Evolutionary conservation across 164 flowering plant species (phyloP).

Genomic region (Macadamia integrifolia): DNA sequence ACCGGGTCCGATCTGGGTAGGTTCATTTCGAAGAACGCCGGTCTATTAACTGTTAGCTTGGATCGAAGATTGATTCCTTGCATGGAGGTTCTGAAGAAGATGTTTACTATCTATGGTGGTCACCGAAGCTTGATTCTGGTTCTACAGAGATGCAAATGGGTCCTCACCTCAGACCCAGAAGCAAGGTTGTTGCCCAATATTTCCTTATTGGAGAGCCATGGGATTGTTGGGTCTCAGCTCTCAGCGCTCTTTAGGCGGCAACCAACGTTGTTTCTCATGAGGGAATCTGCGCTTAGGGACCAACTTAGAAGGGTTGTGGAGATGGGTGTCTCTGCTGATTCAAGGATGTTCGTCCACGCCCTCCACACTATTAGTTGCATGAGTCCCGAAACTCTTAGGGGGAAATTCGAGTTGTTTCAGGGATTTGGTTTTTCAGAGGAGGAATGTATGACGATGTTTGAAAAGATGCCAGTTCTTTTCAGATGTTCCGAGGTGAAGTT

Average conservation of each 20-base stretch:
- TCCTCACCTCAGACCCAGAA: slow-evolving; percentile 11
- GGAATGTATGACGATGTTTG: slow-evolving; percentile 32
- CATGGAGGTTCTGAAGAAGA: slow-evolving; percentile 23
- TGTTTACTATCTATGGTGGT: slow-evolving; percentile 6
- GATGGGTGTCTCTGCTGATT: slow-evolving; percentile 30
- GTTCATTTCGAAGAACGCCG: slow-evolving; percentile 26
- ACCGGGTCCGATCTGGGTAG: slow-evolving; percentile 24
- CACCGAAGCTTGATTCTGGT: slow-evolving; percentile 17
- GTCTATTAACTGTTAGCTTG: slow-evolving; percentile 20
- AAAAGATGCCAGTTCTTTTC: slow-evolving; percentile 23
- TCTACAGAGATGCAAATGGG: slow-evolving; percentile 21
- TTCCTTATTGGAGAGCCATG: slow-evolving; percentile 28
- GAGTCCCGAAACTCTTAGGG: slow-evolving; percentile 22
- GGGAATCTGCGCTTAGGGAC: slow-evolving; percentile 15
- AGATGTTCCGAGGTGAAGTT: slow-evolving; percentile 34
- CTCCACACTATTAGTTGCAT: slow-evolving; percentile 24
- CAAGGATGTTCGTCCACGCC: slow-evolving; percentile 43
- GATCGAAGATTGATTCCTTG: slow-evolving; percentile 29
- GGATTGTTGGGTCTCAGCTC: slow-evolving; percentile 43
- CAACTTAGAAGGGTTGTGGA: slow-evolving; percentile 20
- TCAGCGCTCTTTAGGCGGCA: slow-evolving; percentile 30
- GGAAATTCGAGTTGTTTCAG: slow-evolving; percentile 27
- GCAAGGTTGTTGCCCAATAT: slow-evolving; percentile 25
- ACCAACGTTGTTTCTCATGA: slow-evolving; percentile 26
- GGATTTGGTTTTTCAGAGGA: slow-evolving; percentile 26